Base-by-base conservation (phyloP, 2,329 filamentous ascomycete genomes). In the Apiospora phragmitis region DNA sequence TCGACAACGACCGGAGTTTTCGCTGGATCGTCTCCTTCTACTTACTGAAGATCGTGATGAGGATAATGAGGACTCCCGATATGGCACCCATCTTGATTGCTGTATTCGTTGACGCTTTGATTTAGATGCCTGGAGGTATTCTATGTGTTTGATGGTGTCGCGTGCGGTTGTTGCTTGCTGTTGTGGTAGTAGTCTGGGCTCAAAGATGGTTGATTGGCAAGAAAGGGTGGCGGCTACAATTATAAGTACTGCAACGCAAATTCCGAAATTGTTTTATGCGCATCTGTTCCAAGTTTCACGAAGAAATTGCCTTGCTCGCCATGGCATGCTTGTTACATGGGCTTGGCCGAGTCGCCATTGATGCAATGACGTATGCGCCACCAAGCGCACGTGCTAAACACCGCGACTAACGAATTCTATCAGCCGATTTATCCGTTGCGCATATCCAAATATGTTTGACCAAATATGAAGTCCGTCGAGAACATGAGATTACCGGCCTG, bases 31-130 rank as follows among this genome's bases (percentile, higher is more conserved):
- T 12, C 3, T 38, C 55, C 24, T 21, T 62, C 21, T 41, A 79
- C 85, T 72, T 79, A 89, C 87, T 84, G 73, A 89, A 74, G 70
- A 89, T 80, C 74, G 86, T 89, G 77, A 88, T 82, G 71, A 89
- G 75, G 65, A 88, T 79, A 71, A 88, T 74, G 38, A 88, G 77
- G 66, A 89, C 77, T 35, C 85, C 83, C 21, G 86, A 86, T 45
- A 78, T 80, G 72, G 79, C 85, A 74, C 85, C 84, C 87, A 89
- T 89, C 68, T 75, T 84, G 76, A 32, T 41, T 24, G n/a, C 32
- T 62, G 55, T 35, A 38, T 14, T 35, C 24, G 18, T 6, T 38
- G 32, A 18, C 32, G 9, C 24, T 38, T 32, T 12, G 8, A 24
- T 32, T 14, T 68, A 38, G 26, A 12, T 55, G 32, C 55, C 35